A percentile compares a stretch with the other conserved stretches of the same genome.
Evolutionary conservation across 306 rosid genomes (phyloP).

Genomic region (Vicia faba): DNA sequence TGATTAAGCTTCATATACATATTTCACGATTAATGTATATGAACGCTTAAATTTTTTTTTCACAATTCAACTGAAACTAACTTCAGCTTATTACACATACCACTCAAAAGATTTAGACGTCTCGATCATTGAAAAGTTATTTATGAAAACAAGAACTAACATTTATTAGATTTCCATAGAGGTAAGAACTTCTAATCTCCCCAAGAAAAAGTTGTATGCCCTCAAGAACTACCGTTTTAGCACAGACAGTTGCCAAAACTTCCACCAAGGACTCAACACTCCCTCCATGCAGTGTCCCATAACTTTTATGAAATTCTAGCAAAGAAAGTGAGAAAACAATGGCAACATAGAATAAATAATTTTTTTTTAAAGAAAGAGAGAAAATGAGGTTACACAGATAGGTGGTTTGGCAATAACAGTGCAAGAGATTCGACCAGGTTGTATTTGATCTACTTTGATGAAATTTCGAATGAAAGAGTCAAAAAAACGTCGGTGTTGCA

Average conservation of each 20-base stretch:
- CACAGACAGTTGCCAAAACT: slow-evolving; percentile 46
- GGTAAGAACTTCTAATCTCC: slow-evolving; percentile 50
- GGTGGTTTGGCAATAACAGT: slow-evolving; percentile 11
- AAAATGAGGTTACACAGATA: slow-evolving; percentile 25
- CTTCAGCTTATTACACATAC: no score
- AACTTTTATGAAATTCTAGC: slow-evolving; percentile 47
- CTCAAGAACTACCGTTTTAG: slow-evolving; percentile 51
- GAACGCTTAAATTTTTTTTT: no score
- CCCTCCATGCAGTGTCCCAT: slow-evolving; percentile 50
- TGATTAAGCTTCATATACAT: no score
- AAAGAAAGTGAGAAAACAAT: slow-evolving; percentile 18
- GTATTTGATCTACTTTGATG: slow-evolving; percentile 22
- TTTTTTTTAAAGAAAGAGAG: not conserved
- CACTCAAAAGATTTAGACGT: no score
- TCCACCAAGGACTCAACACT: slow-evolving; percentile 46
- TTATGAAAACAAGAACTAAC: slow-evolving; percentile 53
- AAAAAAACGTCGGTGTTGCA: not conserved
- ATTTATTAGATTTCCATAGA: slow-evolving; percentile 39
- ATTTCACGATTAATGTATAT: no score
- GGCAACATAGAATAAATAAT: no score
- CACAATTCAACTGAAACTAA: no score
- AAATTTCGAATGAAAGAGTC: not conserved
- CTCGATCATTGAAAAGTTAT: no score
- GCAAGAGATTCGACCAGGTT: slow-evolving; percentile 19
- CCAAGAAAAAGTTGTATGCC: slow-evolving; percentile 51